A percentile compares a stretch with the other conserved stretches of the same genome.
Conservation (phyloP, 768 basidiomycete species). For the Kwoniella botswanensis region DNA sequence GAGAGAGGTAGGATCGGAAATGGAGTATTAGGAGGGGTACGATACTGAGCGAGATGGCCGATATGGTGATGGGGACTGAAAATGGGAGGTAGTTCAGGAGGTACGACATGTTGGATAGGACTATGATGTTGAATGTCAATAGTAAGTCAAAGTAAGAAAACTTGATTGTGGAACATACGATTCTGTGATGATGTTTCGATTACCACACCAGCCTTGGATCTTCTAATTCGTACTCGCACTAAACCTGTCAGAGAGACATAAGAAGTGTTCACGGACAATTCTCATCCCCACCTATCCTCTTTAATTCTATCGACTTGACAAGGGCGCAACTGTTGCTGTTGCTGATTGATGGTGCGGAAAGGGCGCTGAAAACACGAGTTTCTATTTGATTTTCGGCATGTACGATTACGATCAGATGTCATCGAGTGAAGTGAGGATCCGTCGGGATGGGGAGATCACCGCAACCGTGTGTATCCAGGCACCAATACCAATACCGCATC, state of each 20-base stretch:
- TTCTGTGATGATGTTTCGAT: too few relatives aligned
- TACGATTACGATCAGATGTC: too few relatives aligned
- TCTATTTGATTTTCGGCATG: background rate
- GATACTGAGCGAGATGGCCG: constrained; percentile 1
- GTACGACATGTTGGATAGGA: background rate
- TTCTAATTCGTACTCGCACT: too few relatives aligned
- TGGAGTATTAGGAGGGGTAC: constrained; percentile 13
- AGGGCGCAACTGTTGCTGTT: background rate
- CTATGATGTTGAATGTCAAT: background rate
- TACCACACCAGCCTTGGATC: too few relatives aligned
- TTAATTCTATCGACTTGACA: background rate
- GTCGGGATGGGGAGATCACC: background rate
- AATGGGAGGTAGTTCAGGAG: background rate
- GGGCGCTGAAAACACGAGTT: background rate
- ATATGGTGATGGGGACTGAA: background rate
- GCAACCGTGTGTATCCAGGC: background rate
- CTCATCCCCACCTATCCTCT: too few relatives aligned
- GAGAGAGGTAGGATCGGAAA: constrained; percentile 18
- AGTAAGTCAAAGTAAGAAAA: background rate
- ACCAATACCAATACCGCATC: background rate
- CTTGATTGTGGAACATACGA: too few relatives aligned
- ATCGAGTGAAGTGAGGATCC: background rate
- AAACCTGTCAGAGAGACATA: too few relatives aligned
- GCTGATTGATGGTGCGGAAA: background rate
- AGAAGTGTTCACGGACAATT: too few relatives aligned